Evolutionary conservation across 2,329 filamentous ascomycete genomes (phyloP).

Genomic region (Aplosporella prunicola): DNA sequence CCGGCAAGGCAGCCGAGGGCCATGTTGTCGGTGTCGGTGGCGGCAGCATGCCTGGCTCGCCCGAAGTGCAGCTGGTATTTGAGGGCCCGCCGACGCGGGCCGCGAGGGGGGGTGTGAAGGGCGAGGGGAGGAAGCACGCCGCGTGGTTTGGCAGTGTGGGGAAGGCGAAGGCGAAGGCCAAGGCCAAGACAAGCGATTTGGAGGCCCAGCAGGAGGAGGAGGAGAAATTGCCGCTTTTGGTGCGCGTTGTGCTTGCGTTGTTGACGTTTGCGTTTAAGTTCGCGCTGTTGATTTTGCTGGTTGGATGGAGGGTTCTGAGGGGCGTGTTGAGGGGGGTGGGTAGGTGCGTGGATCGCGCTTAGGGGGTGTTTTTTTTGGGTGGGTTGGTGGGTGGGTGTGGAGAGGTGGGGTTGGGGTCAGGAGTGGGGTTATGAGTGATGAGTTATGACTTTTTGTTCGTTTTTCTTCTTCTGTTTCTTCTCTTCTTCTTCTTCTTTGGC

Average conservation of each 20-base stretch:
- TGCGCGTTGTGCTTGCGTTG: conserved; percentile 30
- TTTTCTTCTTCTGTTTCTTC: no score
- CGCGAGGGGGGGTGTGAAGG: conserved; percentile 14
- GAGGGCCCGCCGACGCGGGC: conserved; percentile 13
- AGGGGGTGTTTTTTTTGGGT: conserved; percentile 10
- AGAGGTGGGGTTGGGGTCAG: no score
- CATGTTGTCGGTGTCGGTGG: conserved; percentile 1
- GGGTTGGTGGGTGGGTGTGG: no score
- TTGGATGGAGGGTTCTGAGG: conserved; percentile 33
- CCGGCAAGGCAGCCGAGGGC: neutral
- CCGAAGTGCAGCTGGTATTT: neutral
- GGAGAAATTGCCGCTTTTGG: conserved; percentile 22
- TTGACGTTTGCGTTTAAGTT: conserved; percentile 34
- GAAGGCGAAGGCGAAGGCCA: no score
- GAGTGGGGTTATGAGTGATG: no score
- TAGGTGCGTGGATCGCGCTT: conserved; percentile 27
- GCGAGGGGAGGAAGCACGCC: conserved; percentile 11
- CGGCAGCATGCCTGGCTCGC: neutral
- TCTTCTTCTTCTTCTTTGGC: no score
- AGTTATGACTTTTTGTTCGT: no score
- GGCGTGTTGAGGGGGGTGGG: conserved; percentile 30
- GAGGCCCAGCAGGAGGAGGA: neutral
- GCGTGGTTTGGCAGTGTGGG: conserved; percentile 12
- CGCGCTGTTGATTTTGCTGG: conserved; percentile 32
- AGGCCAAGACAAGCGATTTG: conserved; percentile 20